Percentiles rank a stretch among this genome's conserved stretches.
These are phyloP conservation scores for Pogostemon cablin DNA, from an alignment of 257 asterid species.

Conservation along the genomic window DNA sequence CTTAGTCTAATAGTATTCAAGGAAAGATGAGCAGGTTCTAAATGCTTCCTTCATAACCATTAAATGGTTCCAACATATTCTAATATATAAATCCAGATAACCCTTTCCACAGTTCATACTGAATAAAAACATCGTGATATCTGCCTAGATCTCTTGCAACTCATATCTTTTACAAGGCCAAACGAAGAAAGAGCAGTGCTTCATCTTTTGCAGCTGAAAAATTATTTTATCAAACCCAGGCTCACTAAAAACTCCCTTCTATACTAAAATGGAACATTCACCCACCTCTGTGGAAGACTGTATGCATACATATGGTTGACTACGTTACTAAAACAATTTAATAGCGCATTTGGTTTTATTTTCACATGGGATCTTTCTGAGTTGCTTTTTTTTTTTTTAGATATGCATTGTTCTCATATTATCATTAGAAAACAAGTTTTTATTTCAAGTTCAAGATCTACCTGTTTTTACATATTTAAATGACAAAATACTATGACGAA, in stretches of 20 bases:
- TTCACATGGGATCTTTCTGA: conserved; percentile 12
- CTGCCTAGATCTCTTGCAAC: too few species aligned
- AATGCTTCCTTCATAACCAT: neutral
- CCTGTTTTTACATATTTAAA: too few species aligned
- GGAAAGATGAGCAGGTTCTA: too few species aligned
- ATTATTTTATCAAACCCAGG: neutral
- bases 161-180: too few species aligned
- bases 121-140: neutral
- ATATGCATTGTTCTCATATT: neutral
- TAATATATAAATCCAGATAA: neutral
- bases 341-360: neutral
- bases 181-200: neutral
- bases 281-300: neutral
- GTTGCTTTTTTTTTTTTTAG: too few species aligned
- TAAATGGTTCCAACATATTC: neutral
- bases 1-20: too few species aligned
- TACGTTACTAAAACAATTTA: neutral
- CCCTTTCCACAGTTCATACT: neutral
- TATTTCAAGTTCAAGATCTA: too few species aligned
- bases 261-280: neutral
- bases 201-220: neutral
- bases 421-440: neutral
- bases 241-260: neutral
- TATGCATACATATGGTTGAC: neutral
- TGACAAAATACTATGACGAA: too few species aligned